Conservation (phyloP, 345 rosid species). For the Corchorus olitorius region DNA sequence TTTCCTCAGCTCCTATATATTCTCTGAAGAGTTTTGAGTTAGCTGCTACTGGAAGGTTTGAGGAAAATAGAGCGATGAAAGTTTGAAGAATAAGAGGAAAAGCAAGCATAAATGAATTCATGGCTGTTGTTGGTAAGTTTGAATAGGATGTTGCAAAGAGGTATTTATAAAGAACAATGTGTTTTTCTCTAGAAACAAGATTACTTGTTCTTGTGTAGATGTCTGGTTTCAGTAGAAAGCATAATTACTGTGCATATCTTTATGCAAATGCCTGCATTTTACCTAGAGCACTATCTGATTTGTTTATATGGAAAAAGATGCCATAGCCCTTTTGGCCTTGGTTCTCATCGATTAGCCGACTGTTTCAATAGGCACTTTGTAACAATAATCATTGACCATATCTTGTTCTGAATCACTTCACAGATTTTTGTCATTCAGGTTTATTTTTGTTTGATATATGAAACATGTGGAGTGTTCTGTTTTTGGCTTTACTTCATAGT, state of each 20-base stretch:
- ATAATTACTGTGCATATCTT: neutral
- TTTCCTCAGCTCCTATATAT: constrained; percentile 60
- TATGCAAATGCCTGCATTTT: neutral
- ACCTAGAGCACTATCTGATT: too few species aligned
- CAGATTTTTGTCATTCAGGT: neutral
- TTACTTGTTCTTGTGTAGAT: neutral
- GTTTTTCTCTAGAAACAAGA: neutral
- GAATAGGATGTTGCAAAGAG: neutral
- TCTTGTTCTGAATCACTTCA: neutral
- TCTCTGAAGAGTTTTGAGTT: constrained; percentile 59
- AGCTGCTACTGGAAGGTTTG: constrained; percentile 31
- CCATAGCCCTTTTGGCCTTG: neutral
- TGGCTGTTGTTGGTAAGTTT: constrained; percentile 15
- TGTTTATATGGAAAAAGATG: too few species aligned
- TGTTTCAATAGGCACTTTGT: neutral
- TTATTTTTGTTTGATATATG: neutral
- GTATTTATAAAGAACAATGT: neutral
- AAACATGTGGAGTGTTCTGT: neutral
- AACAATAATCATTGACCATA: neutral
- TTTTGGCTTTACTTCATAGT: neutral
- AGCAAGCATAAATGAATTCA: constrained; percentile 26
- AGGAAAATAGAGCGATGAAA: constrained; percentile 22
- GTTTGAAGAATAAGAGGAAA: constrained; percentile 20
- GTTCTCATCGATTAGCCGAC: neutral
- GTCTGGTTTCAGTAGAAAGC: neutral